Percentiles rank a stretch among this genome's conserved stretches.
Evolutionary conservation across 225 moss, liverwort and hornwort genomes (phyloP).

Genomic region (Thuidium tamariscinum): DNA sequence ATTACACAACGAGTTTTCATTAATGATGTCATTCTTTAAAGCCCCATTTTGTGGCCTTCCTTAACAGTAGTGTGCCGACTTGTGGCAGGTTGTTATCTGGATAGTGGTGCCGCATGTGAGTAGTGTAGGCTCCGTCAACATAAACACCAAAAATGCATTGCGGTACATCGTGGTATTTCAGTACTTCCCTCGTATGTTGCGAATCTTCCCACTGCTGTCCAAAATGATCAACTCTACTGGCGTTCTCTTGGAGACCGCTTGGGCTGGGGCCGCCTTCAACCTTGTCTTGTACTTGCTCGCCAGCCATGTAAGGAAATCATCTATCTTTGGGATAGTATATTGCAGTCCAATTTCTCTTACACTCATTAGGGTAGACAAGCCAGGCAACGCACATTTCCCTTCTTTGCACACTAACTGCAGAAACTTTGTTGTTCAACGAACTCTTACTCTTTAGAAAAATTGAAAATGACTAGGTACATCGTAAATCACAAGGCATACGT

Average conservation of each 20-base stretch:
- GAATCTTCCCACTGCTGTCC: constrained; percentile 40
- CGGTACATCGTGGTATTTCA: constrained; percentile 41
- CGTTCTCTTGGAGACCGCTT: constrained; percentile 80
- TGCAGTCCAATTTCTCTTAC: background rate
- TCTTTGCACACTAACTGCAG: background rate
- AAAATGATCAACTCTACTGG: constrained; percentile 63
- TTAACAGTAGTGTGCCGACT: background rate
- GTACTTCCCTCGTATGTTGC: constrained; percentile 41
- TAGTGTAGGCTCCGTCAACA: background rate
- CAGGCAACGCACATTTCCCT: background rate
- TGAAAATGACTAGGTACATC: background rate
- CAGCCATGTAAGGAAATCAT: constrained; percentile 45
- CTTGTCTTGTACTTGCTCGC: constrained; percentile 75
- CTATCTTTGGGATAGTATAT: background rate
- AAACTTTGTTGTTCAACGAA: background rate
- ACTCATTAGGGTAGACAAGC: background rate
- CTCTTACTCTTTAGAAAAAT: background rate
- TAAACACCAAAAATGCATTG: constrained; percentile 32
- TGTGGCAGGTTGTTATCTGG: constrained; percentile 41
- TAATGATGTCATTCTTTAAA: background rate
- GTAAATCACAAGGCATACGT: background rate
- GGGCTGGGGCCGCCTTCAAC: constrained; percentile 92
- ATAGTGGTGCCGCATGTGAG: constrained; percentile 25
- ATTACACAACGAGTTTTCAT: background rate
- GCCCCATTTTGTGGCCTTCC: background rate